Evolutionary conservation across 1,284 basidiomycete species (phyloP).

Genomic region (Ustilago vetiveriae): DNA sequence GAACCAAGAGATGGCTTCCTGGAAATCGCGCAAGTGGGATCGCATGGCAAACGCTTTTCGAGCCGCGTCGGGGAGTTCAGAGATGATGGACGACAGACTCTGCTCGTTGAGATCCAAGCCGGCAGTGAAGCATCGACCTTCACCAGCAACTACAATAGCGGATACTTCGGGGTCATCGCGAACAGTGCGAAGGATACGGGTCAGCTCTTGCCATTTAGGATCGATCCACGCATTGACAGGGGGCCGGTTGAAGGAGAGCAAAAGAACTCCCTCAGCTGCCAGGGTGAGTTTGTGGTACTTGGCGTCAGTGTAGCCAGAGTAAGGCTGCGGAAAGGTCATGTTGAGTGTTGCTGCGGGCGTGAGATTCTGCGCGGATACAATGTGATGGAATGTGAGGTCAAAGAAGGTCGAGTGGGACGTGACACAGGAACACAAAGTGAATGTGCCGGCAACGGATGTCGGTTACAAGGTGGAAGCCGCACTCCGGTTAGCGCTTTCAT

Average conservation of each 20-base stretch:
- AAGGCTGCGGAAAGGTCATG: constrained; percentile 50
- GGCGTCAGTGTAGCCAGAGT: constrained; percentile 25
- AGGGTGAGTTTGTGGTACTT: constrained; percentile 56
- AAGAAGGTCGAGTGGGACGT: too few relatives aligned
- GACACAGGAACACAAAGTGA: too few relatives aligned
- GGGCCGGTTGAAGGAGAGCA: constrained; percentile 58
- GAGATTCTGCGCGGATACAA: too few relatives aligned
- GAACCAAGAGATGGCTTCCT: constrained; percentile 61
- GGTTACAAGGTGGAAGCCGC: constrained; percentile 5
- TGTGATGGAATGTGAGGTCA: too few relatives aligned
- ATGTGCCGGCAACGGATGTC: neutral
- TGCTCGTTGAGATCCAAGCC: constrained; percentile 61
- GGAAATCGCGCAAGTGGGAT: constrained; percentile 62
- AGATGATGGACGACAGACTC: constrained; percentile 21
- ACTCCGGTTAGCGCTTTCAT: constrained; percentile 8
- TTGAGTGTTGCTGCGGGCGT: too few relatives aligned
- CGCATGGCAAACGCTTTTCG: constrained; percentile 57
- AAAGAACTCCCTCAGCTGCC: constrained; percentile 52
- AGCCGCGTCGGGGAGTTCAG: constrained; percentile 54
- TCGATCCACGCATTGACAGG: constrained; percentile 64
- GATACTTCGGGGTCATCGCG: constrained; percentile 57
- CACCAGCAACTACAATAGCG: constrained; percentile 62
- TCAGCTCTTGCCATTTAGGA: constrained; percentile 61
- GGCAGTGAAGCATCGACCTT: constrained; percentile 65
- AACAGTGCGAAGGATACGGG: constrained; percentile 52